A percentile compares a stretch with the other conserved stretches of the same genome.
Evolutionary conservation across 352 stramenopile genomes (phyloP).

Genomic region (Ophiocytium majus): DNA sequence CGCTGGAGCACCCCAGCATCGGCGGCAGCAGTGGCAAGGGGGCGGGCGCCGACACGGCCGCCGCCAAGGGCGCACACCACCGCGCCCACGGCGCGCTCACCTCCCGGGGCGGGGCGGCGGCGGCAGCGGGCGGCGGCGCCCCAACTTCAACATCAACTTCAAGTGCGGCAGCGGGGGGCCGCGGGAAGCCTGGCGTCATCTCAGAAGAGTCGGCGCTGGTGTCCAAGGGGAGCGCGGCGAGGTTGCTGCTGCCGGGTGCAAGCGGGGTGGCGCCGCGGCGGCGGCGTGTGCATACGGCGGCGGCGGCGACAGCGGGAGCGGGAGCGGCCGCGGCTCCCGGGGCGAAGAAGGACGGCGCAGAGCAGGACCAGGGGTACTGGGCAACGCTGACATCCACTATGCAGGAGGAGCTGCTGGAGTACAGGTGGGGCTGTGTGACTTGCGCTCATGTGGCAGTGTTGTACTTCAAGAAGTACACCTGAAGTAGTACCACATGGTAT

Average conservation of each 20-base stretch:
- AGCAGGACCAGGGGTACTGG: slow-evolving; percentile 48
- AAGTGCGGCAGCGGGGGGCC: background rate
- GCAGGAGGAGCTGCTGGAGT: slow-evolving; percentile 35
- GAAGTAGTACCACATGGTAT: no score
- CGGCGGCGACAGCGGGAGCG: slow-evolving; percentile 39
- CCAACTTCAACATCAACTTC: background rate
- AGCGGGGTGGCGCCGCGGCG: background rate
- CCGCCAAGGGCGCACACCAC: background rate
- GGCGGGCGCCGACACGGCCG: background rate
- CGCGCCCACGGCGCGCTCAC: no score
- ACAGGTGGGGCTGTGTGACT: no score
- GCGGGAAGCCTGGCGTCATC: background rate
- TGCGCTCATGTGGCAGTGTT: no score
- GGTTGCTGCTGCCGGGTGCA: background rate
- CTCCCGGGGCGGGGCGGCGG: no score
- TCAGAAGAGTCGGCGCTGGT: background rate
- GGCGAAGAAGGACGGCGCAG: background rate
- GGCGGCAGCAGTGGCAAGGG: background rate
- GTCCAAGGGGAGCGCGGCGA: background rate
- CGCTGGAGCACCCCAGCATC: background rate
- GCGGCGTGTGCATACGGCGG: slow-evolving; percentile 16
- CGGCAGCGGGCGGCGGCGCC: no score
- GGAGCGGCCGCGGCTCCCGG: background rate
- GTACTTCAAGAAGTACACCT: no score
- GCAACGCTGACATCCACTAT: slow-evolving; percentile 34